Evolutionary conservation across 2,329 filamentous ascomycete species (phyloP).

Genomic region (Penicillium concentricum): DNA sequence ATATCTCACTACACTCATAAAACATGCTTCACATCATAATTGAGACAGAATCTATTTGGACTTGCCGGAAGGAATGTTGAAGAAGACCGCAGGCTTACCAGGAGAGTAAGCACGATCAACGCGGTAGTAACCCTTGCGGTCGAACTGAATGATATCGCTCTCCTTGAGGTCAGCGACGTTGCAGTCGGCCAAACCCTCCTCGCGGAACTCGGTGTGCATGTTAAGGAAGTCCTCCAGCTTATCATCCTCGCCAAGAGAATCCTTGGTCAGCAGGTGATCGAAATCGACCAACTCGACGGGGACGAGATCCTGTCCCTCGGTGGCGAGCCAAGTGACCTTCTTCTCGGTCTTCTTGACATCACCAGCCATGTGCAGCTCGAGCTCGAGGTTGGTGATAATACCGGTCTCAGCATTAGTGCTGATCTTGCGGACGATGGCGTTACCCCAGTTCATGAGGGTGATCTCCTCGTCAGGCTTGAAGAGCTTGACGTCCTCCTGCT

Average conservation of each 20-base stretch:
- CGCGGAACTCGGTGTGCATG: conserved; percentile 70
- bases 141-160: conserved; percentile 92
- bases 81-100: conserved; percentile 62
- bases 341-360: conserved; percentile 95
- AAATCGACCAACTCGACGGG: conserved; percentile 89
- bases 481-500: conserved; percentile 79
- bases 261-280: conserved; percentile 92
- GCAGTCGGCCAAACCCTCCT: conserved; percentile 74
- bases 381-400: conserved; percentile 67
- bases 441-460: conserved; percentile 94
- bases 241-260: conserved; percentile 87
- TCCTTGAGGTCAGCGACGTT: conserved; percentile 76
- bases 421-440: conserved; percentile 51
- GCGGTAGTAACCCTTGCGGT: conserved; percentile 88
- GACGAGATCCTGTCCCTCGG: conserved; percentile 71
- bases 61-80: conserved; percentile 70
- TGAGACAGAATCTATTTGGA: conserved; percentile 27
- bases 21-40: conserved; percentile 1
- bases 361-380: conserved; percentile 86
- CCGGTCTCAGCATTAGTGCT: conserved; percentile 50
- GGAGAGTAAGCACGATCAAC: conserved; percentile 66
- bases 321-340: conserved; percentile 92
- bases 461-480: conserved; percentile 88
- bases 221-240: conserved; percentile 81
- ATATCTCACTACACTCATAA: conserved; percentile 2